Evolutionary conservation across 148 eudicot genomes (phyloP).

Genomic region (Fagopyrum tataricum): DNA sequence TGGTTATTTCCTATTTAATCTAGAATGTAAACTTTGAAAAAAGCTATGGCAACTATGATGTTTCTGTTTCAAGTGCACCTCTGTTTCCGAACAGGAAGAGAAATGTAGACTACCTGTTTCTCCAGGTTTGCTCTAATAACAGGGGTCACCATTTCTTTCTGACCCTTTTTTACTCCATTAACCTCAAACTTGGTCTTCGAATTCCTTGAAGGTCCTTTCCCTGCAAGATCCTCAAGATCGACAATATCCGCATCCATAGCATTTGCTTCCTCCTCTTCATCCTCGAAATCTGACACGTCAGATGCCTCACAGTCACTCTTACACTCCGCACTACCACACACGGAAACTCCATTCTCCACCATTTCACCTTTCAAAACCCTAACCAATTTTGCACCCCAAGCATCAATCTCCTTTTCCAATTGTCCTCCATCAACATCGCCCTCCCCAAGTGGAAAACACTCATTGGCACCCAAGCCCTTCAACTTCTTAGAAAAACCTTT

Average conservation of each 20-base stretch:
- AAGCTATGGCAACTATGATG: background rate
- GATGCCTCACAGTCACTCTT: constrained; percentile 30
- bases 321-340: constrained; percentile 19
- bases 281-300: constrained; percentile 34
- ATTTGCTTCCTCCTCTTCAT: constrained; percentile 38
- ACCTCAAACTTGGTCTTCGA: constrained; percentile 25
- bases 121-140: constrained; percentile 72
- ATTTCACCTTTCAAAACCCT: constrained; percentile 38
- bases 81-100: background rate
- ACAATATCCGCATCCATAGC: constrained; percentile 43
- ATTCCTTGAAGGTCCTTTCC: constrained; percentile 71
- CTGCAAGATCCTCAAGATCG: constrained; percentile 93
- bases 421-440: constrained; percentile 81
- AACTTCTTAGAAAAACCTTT: constrained; percentile 40
- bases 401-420: constrained; percentile 59
- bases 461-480: constrained; percentile 61
- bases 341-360: constrained; percentile 29
- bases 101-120: constrained; percentile 61
- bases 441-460: constrained; percentile 51
- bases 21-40: background rate
- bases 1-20: background rate
- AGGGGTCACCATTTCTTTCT: constrained; percentile 87
- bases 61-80: too few relatives aligned
- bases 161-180: constrained; percentile 50
- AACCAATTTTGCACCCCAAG: constrained; percentile 57